Evolutionary conservation across 495 filamentous ascomycete species (phyloP).

Genomic region (Penicillium odoratum): DNA sequence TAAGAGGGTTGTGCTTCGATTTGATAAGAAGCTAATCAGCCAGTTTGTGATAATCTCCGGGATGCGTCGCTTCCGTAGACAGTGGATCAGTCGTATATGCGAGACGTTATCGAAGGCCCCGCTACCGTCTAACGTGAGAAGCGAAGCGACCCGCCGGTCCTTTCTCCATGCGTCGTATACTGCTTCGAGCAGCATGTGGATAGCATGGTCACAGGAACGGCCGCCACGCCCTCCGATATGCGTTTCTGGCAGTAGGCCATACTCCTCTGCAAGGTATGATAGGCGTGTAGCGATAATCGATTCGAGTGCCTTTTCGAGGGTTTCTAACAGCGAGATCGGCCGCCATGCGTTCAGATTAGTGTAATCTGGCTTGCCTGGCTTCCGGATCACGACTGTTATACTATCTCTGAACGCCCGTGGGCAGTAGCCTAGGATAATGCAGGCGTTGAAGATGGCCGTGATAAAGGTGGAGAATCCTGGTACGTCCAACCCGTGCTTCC

Average conservation of each 20-base stretch:
- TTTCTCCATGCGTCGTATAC: constrained; percentile 22
- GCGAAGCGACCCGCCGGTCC: constrained; percentile 14
- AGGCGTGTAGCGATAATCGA: constrained; percentile 17
- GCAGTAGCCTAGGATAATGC: neutral
- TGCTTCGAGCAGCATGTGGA: constrained; percentile 18
- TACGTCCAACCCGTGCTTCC: too few relatives aligned
- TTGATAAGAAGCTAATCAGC: neutral
- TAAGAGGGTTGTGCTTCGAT: neutral
- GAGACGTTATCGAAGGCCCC: constrained; percentile 2
- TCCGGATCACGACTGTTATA: neutral
- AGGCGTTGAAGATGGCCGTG: neutral
- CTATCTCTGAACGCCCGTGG: neutral
- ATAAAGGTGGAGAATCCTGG: too few relatives aligned
- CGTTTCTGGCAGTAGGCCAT: constrained; percentile 19
- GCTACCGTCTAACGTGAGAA: constrained; percentile 24
- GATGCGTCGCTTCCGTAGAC: neutral
- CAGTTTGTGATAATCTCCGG: neutral
- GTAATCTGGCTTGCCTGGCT: too few relatives aligned
- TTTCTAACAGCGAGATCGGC: neutral
- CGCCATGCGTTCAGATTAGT: too few relatives aligned
- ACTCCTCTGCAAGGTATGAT: constrained; percentile 15
- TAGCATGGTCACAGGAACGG: constrained; percentile 17
- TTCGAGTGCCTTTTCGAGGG: constrained; percentile 21
- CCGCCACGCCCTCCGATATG: constrained; percentile 24
- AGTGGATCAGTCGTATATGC: constrained; percentile 13